Conservation (phyloP, 2,329 filamentous ascomycete genomes). For the Trichoderma arundinaceum region DNA sequence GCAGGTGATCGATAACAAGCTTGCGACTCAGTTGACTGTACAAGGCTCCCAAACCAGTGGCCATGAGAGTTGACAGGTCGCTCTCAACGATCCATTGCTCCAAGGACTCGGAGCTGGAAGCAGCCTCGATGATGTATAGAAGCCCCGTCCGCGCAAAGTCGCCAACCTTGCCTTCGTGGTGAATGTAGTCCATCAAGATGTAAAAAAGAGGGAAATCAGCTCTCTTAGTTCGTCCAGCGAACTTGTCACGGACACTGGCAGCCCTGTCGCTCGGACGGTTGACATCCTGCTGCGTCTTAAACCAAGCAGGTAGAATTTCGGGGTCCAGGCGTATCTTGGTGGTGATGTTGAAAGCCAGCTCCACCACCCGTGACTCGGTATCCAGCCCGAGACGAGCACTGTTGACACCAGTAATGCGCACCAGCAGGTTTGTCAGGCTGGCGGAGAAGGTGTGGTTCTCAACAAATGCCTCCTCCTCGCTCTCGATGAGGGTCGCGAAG, state of each 20-base stretch:
- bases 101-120: constrained; percentile 78
- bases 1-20: constrained; percentile 78
- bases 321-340: constrained; percentile 94
- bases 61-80: constrained; percentile 95
- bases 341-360: constrained; percentile 93
- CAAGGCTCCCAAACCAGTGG: constrained; percentile 84
- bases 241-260: constrained; percentile 69
- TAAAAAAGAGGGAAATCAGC: constrained; percentile 97
- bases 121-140: constrained; percentile 93
- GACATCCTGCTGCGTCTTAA: constrained; percentile 62
- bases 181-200: constrained; percentile 93
- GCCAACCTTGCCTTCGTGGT: constrained; percentile 90
- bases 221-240: constrained; percentile 83
- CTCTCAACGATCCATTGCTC: constrained; percentile 98
- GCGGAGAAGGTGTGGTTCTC: constrained; percentile 85
- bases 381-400: constrained; percentile 76
- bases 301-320: constrained; percentile 88
- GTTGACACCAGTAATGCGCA: constrained; percentile 76
- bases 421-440: constrained; percentile 84
- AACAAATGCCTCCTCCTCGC: constrained; percentile 93
- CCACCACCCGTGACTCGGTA: constrained; percentile 86
- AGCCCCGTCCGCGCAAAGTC: constrained; percentile 95
- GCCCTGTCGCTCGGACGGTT: constrained; percentile 51
- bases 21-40: constrained; percentile 74
- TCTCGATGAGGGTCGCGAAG: constrained; percentile 92